Evolutionary conservation across 2,329 filamentous ascomycete genomes (phyloP).

Genomic region (Sporothrix schenckii): DNA sequence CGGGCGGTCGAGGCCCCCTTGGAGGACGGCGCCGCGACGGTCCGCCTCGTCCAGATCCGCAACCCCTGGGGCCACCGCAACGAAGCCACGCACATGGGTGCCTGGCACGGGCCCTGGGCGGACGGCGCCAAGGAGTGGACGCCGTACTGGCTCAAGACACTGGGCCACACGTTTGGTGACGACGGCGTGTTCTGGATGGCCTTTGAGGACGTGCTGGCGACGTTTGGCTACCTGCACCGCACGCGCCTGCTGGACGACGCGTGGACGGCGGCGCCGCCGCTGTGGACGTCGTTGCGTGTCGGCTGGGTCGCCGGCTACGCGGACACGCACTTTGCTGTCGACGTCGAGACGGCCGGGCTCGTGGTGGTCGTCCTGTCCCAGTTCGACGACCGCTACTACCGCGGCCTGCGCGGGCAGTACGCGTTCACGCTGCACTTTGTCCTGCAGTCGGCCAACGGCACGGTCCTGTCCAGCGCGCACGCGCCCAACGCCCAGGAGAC

Average conservation of each 20-base stretch:
- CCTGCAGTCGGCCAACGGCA: neutral
- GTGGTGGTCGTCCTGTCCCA: constrained; percentile 51
- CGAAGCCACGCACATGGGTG: constrained; percentile 46
- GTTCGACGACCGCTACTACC: constrained; percentile 53
- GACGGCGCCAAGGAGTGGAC: constrained; percentile 77
- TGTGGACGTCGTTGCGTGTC: constrained; percentile 50
- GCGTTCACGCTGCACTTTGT: constrained; percentile 50
- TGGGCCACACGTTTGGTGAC: constrained; percentile 68
- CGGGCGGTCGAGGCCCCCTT: constrained; percentile 51
- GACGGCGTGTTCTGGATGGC: constrained; percentile 61
- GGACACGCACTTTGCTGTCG: constrained; percentile 50
- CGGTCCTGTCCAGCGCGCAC: constrained; percentile 41
- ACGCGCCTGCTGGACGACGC: constrained; percentile 52
- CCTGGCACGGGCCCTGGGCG: constrained; percentile 74
- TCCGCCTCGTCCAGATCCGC: constrained; percentile 51
- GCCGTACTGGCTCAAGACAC: constrained; percentile 68
- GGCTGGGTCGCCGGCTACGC: constrained; percentile 53
- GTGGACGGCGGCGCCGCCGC: constrained; percentile 51
- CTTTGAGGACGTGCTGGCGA: constrained; percentile 50
- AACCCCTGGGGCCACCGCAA: constrained; percentile 70
- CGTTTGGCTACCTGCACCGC: constrained; percentile 50
- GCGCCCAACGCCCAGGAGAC: constrained; percentile 37
- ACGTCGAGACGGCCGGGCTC: constrained; percentile 47
- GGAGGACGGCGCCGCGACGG: constrained; percentile 45
- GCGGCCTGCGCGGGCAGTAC: constrained; percentile 51